Evolutionary conservation across 768 basidiomycete genomes (phyloP).

Genomic region (Boletus speciosus): DNA sequence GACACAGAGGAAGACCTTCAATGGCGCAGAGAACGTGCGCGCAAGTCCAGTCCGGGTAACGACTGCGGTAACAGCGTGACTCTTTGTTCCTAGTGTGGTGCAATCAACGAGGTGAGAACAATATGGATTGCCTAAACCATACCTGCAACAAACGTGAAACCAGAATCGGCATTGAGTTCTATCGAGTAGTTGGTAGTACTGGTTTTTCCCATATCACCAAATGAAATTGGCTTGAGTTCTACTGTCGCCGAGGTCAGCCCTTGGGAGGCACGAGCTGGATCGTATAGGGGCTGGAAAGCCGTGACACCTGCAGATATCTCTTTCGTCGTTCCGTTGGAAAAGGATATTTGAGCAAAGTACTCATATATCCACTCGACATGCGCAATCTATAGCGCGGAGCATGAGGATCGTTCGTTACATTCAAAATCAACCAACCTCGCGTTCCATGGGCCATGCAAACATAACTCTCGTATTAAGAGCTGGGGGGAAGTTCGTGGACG

Average conservation of each 20-base stretch:
- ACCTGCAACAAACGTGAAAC: conserved; percentile 2
- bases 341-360: conserved; percentile 15
- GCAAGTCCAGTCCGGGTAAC: conserved; percentile 14
- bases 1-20: background rate
- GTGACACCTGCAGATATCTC: conserved; percentile 18
- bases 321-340: conserved; percentile 13
- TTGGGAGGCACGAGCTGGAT: background rate
- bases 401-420: background rate
- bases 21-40: conserved; percentile 4
- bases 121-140: background rate
- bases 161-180: background rate
- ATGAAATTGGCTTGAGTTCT: background rate
- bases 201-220: no score
- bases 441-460: fast-evolving
- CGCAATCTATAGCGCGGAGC: background rate
- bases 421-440: background rate
- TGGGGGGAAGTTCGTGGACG: background rate
- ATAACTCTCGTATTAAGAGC: background rate
- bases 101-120: background rate
- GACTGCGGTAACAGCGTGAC: background rate
- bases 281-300: conserved; percentile 7
- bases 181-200: background rate
- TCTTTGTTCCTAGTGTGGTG: background rate
- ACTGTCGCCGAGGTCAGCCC: background rate
- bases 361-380: conserved; percentile 17